Conservation (phyloP, 768 basidiomycete species). For the Boletus patriciae region DNA sequence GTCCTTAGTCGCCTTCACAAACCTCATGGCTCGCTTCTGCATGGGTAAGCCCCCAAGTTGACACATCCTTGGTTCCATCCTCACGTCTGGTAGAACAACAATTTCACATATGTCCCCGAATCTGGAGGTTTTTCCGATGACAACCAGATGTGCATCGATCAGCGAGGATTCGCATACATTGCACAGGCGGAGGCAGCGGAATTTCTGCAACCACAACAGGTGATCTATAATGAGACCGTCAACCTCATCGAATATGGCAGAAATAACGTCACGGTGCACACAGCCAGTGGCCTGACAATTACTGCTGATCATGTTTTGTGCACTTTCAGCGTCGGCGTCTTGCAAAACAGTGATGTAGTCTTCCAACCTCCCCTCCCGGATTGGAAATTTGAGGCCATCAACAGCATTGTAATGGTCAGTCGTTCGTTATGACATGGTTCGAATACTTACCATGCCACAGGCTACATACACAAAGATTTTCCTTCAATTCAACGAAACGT, state of each 20-base stretch:
- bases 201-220: conserved; percentile 50
- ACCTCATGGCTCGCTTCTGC: conserved; percentile 64
- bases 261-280: conserved; percentile 47
- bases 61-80: neutral
- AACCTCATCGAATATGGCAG: conserved; percentile 44
- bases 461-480: conserved; percentile 70
- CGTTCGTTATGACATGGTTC: neutral
- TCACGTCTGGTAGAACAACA: conserved; percentile 48
- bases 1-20: conserved; percentile 57
- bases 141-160: conserved; percentile 57
- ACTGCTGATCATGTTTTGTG: conserved; percentile 59
- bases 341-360: conserved; percentile 60
- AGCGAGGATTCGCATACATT: conserved; percentile 59
- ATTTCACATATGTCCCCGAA: conserved; percentile 53
- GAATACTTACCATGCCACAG: conserved; percentile 21
- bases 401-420: conserved; percentile 57
- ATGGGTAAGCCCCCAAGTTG: conserved; percentile 44
- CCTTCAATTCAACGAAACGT: conserved; percentile 58
- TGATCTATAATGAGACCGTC: conserved; percentile 53
- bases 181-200: conserved; percentile 55
- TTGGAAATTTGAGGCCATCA: conserved; percentile 66
- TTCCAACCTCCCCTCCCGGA: conserved; percentile 56
- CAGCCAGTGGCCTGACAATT: conserved; percentile 44
- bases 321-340: conserved; percentile 70
- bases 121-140: conserved; percentile 58